These are phyloP conservation scores for Ascoidea asiatica DNA, from an alignment of 805 yeast species.

Conservation along the genomic window DNA sequence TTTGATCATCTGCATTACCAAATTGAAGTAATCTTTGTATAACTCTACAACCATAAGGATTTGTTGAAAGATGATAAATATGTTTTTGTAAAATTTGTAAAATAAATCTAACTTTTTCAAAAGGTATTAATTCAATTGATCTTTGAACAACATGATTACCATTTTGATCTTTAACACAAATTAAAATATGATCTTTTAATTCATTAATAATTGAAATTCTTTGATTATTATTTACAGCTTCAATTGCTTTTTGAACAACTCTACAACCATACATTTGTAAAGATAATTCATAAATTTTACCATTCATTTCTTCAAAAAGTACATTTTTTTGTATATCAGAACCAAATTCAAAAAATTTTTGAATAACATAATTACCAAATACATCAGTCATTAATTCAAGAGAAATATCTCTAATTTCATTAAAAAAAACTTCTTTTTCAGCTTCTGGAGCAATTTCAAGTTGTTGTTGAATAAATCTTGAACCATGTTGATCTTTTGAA, in stretches of 20 bases:
- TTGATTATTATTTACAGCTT: slow-evolving; percentile 47
- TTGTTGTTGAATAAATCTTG: slow-evolving; percentile 89
- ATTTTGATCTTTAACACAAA: slow-evolving; percentile 85
- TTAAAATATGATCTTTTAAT: slow-evolving; percentile 43
- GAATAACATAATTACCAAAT: slow-evolving; percentile 95
- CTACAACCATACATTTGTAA: slow-evolving; percentile 97
- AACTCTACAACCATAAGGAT: slow-evolving; percentile 96
- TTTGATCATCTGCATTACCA: slow-evolving; percentile 53
- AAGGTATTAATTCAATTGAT: slow-evolving; percentile 77
- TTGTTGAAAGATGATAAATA: slow-evolving; percentile 79
- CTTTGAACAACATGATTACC: slow-evolving; percentile 98
- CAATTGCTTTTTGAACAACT: slow-evolving; percentile 90
- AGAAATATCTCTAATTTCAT: slow-evolving; percentile 65
- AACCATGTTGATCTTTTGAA: slow-evolving; percentile 93
- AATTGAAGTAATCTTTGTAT: slow-evolving; percentile 84
- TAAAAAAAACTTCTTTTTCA: slow-evolving; percentile 71
- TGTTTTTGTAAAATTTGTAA: slow-evolving; percentile 54
- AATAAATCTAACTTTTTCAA: slow-evolving; percentile 54
- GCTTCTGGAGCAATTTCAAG: slow-evolving; percentile 48
- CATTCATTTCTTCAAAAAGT: slow-evolving; percentile 57
- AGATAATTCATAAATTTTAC: slow-evolving; percentile 62
- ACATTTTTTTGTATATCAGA: slow-evolving; percentile 52
- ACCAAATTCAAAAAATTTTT: slow-evolving; percentile 83
- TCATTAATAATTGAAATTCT: slow-evolving; percentile 62
- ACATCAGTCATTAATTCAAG: slow-evolving; percentile 87